Percentiles rank a stretch among this genome's conserved stretches.
Evolutionary conservation across 169 alveolate genomes (phyloP).

Genomic region (Cryptosporidium ryanae): DNA sequence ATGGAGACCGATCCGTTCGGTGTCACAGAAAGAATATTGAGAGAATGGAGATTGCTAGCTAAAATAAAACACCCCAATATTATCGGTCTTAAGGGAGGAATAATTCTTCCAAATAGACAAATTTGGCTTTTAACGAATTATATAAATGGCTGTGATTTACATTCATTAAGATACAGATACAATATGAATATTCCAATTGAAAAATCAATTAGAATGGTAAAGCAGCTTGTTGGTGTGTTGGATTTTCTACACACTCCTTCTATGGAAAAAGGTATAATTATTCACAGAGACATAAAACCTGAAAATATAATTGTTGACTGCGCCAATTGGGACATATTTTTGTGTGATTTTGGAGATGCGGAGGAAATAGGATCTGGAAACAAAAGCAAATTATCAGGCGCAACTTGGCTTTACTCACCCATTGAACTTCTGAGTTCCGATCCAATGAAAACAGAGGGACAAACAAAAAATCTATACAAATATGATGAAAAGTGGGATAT

Average conservation of each 20-base stretch:
- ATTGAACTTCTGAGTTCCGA: constrained; percentile 85
- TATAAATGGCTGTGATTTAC: constrained; percentile 87
- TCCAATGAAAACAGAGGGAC: constrained; percentile 78
- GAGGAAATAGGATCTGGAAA: constrained; percentile 86
- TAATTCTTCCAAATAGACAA: constrained; percentile 87
- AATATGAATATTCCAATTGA: constrained; percentile 64
- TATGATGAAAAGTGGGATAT: constrained; percentile 86
- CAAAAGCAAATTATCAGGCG: constrained; percentile 87
- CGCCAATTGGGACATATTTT: constrained; percentile 82
- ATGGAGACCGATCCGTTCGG: constrained; percentile 88
- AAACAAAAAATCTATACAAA: constrained; percentile 40
- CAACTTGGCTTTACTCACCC: constrained; percentile 93
- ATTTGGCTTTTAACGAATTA: constrained; percentile 89
- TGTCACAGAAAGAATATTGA: constrained; percentile 85
- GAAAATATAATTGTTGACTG: constrained; percentile 83
- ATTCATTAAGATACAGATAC: constrained; percentile 82
- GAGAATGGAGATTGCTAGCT: constrained; percentile 89
- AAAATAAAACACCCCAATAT: constrained; percentile 84
- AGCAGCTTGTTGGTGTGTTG: constrained; percentile 87
- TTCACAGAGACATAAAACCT: constrained; percentile 87
- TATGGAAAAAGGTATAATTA: constrained; percentile 80
- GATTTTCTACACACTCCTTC: constrained; percentile 86
- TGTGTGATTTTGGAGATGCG: constrained; percentile 88
- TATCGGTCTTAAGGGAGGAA: constrained; percentile 86
- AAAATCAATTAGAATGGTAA: constrained; percentile 83